These are phyloP conservation scores for Murraya koenigii DNA, from an alignment of 345 rosid genomes.

Conservation along the genomic window DNA sequence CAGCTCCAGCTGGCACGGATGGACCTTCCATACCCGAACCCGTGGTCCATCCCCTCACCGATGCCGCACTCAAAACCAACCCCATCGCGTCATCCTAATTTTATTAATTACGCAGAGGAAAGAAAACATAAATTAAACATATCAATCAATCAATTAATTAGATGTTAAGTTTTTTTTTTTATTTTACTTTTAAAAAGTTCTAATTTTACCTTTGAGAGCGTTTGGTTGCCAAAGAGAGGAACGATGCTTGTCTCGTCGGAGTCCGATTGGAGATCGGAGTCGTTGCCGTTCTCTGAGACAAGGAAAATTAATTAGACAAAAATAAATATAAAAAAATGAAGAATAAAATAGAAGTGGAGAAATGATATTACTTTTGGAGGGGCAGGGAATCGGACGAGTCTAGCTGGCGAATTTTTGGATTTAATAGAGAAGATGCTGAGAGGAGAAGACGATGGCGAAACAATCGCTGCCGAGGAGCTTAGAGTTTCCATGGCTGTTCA, in stretches of 20 bases:
- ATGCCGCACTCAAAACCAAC: slow-evolving; percentile 73
- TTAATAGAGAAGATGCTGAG: slow-evolving; percentile 59
- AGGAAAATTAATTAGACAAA: not conserved
- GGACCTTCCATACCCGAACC: slow-evolving; percentile 98
- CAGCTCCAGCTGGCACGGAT: slow-evolving; percentile 53
- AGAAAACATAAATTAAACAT: not conserved
- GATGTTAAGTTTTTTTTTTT: not conserved
- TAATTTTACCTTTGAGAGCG: slow-evolving; percentile 51
- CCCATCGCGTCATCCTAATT: slow-evolving; percentile 84
- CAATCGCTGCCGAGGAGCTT: slow-evolving; percentile 47
- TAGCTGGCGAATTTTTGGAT: slow-evolving; percentile 31
- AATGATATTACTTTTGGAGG: slow-evolving; percentile 51
- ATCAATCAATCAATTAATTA: not conserved
- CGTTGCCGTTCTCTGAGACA: slow-evolving; percentile 44
- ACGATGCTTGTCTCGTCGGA: slow-evolving; percentile 58
- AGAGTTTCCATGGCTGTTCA: slow-evolving; percentile 57
- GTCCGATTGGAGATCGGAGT: slow-evolving; percentile 53
- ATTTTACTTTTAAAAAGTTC: too few relatives aligned
- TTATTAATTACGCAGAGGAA: not conserved
- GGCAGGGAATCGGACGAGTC: slow-evolving; percentile 40
- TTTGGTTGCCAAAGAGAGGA: slow-evolving; percentile 50
- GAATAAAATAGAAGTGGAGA: not conserved
- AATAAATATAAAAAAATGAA: not conserved
- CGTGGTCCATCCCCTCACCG: slow-evolving; percentile 89
- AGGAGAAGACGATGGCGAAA: slow-evolving; percentile 51